These are phyloP conservation scores for Claviceps purpurea DNA, from an alignment of 2,329 filamentous ascomycete species.

Conservation along the genomic window DNA sequence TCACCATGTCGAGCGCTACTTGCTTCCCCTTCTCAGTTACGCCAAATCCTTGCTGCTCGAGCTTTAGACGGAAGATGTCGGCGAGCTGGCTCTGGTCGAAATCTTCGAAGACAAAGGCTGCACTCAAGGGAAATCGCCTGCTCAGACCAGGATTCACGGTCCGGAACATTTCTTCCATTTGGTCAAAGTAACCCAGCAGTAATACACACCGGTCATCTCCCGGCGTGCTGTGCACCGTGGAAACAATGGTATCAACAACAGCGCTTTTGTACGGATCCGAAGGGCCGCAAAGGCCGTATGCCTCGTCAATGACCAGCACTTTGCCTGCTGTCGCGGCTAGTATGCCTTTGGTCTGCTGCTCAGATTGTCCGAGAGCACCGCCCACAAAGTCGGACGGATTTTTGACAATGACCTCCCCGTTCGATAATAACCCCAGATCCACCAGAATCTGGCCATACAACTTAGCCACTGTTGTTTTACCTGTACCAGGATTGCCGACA, in stretches of 20 bases:
- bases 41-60: conserved; percentile 40
- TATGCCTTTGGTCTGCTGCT: conserved; percentile 59
- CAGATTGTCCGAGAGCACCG: conserved; percentile 47
- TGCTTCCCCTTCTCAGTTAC: conserved; percentile 37
- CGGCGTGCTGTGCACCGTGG: conserved; percentile 54
- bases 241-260: conserved; percentile 62
- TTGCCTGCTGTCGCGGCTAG: conserved; percentile 54
- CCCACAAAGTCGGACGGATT: conserved; percentile 65
- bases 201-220: conserved; percentile 63
- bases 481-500: conserved; percentile 58
- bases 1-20: conserved; percentile 46
- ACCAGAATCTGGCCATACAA: conserved; percentile 56
- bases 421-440: conserved; percentile 53
- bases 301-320: conserved; percentile 69
- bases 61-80: conserved; percentile 48
- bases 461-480: conserved; percentile 64
- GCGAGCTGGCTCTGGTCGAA: conserved; percentile 45
- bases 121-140: conserved; percentile 49
- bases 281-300: conserved; percentile 49
- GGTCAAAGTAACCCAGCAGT: conserved; percentile 54
- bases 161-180: conserved; percentile 62
- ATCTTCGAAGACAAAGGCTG: conserved; percentile 56
- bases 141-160: conserved; percentile 58
- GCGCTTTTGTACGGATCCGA: conserved; percentile 41
- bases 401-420: conserved; percentile 58